Evolutionary conservation across 768 basidiomycete genomes (phyloP).

Genomic region (Harrya chromipes): DNA sequence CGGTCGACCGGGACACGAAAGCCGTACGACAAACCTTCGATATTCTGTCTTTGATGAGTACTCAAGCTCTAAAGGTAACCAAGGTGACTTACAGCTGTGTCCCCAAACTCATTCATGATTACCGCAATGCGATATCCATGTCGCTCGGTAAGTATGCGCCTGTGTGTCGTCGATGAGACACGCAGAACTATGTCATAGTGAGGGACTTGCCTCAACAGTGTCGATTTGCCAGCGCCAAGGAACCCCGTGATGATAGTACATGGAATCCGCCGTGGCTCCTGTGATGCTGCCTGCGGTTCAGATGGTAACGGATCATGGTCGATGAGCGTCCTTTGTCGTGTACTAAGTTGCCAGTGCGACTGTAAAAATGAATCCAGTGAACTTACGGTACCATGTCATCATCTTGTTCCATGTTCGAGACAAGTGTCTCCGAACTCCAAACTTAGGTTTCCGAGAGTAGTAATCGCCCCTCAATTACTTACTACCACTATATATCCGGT

Average conservation of each 20-base stretch:
- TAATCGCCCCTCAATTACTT: conserved; percentile 5
- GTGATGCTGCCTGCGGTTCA: background rate
- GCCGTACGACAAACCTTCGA: conserved; percentile 64
- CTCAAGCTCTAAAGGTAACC: conserved; percentile 9
- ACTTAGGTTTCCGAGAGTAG: conserved; percentile 21
- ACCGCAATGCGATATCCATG: conserved; percentile 97
- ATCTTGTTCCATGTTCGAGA: conserved; percentile 43
- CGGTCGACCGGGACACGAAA: background rate
- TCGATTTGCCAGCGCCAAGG: conserved; percentile 93
- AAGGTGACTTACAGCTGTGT: conserved; percentile 68
- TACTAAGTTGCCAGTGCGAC: conserved; percentile 8
- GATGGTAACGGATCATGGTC: conserved; percentile 18
- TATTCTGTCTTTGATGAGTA: conserved; percentile 55
- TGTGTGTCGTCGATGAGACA: conserved; percentile 23
- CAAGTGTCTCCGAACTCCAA: conserved; percentile 28
- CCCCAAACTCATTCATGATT: conserved; percentile 98
- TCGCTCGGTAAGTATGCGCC: conserved; percentile 85
- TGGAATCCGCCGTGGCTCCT: conserved; percentile 52
- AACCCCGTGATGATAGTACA: conserved; percentile 95
- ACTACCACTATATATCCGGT: background rate
- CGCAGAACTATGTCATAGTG: background rate
- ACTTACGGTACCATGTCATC: conserved; percentile 63
- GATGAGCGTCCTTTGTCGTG: conserved; percentile 28
- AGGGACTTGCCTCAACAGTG: conserved; percentile 64
- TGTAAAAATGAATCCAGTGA: conserved; percentile 3